A percentile compares a stretch with the other conserved stretches of the same genome.
These are phyloP conservation scores for Polymyxa betae DNA, from an alignment of 208 protist genomes.

Conservation along the genomic window DNA sequence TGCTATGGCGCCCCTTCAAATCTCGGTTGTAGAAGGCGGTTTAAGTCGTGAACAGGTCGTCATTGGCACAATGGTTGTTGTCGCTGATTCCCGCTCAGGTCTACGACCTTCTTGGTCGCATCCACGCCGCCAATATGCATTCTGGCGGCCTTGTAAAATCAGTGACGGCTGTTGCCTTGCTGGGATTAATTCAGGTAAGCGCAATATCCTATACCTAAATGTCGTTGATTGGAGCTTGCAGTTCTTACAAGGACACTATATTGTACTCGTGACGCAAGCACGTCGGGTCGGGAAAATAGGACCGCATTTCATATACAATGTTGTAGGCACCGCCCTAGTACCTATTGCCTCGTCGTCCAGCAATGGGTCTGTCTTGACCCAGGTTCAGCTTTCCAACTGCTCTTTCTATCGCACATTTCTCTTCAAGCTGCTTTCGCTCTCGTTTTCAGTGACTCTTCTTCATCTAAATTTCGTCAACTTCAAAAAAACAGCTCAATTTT, in stretches of 20 bases:
- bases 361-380: no score
- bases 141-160: conserved; percentile 54
- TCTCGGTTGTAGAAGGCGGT: conserved; percentile 27
- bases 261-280: conserved; percentile 56
- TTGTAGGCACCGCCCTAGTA: conserved; percentile 54
- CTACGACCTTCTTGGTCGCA: not conserved
- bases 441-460: no score
- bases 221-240: not conserved
- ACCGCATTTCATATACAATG: conserved; percentile 63
- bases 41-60: conserved; percentile 42
- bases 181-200: conserved; percentile 56
- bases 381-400: no score
- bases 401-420: no score
- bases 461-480: not conserved
- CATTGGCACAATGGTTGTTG: not conserved
- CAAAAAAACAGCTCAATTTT: not conserved
- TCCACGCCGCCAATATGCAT: conserved; percentile 33
- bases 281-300: conserved; percentile 58
- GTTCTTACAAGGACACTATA: conserved; percentile 65
- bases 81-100: not conserved
- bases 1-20: not conserved
- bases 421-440: no score
- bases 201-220: not conserved
- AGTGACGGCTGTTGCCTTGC: not conserved
- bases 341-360: conserved; percentile 1